Conservation (phyloP, 176 grass and related monocot species). For the Triticum dicoccoides region DNA sequence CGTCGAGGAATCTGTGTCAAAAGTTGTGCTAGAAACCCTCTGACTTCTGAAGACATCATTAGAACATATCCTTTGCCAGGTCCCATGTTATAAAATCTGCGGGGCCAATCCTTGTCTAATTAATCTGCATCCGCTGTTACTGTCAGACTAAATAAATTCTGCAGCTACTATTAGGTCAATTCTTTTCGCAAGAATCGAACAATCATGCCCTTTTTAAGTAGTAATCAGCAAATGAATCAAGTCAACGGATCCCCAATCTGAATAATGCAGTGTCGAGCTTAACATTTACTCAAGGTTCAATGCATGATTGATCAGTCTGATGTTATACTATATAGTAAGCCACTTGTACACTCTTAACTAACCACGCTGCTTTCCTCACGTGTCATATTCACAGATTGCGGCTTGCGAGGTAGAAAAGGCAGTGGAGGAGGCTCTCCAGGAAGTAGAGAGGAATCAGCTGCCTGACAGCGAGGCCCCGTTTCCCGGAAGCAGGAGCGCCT, state of each 20-base stretch:
- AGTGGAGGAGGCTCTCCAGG: slow-evolving; percentile 55
- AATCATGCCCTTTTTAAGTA: background rate
- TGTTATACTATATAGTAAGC: background rate
- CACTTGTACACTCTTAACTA: background rate
- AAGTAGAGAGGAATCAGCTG: slow-evolving; percentile 44
- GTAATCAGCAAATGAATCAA: background rate
- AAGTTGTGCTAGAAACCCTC: background rate
- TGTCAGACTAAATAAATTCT: background rate
- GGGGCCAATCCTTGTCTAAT: background rate
- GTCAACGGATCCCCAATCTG: background rate
- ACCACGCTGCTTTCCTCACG: background rate
- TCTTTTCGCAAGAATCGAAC: background rate
- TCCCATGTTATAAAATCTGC: background rate
- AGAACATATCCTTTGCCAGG: background rate
- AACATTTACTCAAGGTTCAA: background rate
- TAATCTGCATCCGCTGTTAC: background rate
- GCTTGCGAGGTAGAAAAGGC: slow-evolving; percentile 55
- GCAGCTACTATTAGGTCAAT: background rate
- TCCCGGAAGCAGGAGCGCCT: slow-evolving; percentile 39
- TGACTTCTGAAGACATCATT: background rate
- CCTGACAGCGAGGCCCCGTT: slow-evolving; percentile 5
- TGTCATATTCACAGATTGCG: slow-evolving; percentile 48
- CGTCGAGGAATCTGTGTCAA: background rate
- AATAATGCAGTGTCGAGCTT: background rate
- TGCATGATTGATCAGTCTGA: background rate